phyloP scores from a whole-genome alignment of 345 rosid genomes.

The Salix koriyanagi region DNA sequence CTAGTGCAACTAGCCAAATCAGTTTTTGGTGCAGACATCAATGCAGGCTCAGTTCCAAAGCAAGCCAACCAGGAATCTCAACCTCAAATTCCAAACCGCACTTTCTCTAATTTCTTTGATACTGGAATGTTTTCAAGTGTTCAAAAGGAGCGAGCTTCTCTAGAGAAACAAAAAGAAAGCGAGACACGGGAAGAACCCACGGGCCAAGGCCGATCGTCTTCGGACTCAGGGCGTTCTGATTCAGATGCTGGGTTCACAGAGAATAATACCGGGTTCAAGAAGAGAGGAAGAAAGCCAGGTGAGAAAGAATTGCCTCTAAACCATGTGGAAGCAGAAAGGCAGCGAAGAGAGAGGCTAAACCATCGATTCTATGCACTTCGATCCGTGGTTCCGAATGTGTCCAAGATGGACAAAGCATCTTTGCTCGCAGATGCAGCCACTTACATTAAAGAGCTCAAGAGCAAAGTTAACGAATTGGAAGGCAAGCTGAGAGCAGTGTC shows the following conservation, averaged over 20 bases:
- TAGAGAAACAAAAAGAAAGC: conserved; percentile 2
- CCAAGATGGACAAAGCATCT: conserved; percentile 91
- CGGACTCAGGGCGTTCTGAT: conserved; percentile 37
- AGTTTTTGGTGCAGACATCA: conserved; percentile 26
- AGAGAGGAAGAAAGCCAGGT: conserved; percentile 37
- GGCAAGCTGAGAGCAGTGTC: conserved; percentile 13
- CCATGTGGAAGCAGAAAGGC: conserved; percentile 82
- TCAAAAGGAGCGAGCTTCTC: conserved; percentile 14
- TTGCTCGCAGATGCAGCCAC: conserved; percentile 62
- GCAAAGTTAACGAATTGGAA: conserved; percentile 48
- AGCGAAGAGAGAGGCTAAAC: conserved; percentile 75
- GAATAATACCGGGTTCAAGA: conserved; percentile 6
- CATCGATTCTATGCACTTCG: conserved; percentile 70
- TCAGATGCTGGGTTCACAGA: conserved; percentile 21
- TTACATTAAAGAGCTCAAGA: conserved; percentile 64
- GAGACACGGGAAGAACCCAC: conserved; percentile 18
- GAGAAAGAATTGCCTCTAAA: conserved; percentile 40
- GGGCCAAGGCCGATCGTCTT: conserved; percentile 27
- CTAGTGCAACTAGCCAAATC: conserved; percentile 36
- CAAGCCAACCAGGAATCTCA: conserved; percentile 8
- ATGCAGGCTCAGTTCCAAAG: neutral
- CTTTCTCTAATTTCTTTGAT: conserved; percentile 18
- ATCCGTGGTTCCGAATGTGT: conserved; percentile 81
- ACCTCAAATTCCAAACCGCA: neutral
- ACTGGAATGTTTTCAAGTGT: conserved; percentile 16